phyloP scores from a whole-genome alignment of 108 stramenopile genomes.

The Licmophora abbreviata region DNA sequence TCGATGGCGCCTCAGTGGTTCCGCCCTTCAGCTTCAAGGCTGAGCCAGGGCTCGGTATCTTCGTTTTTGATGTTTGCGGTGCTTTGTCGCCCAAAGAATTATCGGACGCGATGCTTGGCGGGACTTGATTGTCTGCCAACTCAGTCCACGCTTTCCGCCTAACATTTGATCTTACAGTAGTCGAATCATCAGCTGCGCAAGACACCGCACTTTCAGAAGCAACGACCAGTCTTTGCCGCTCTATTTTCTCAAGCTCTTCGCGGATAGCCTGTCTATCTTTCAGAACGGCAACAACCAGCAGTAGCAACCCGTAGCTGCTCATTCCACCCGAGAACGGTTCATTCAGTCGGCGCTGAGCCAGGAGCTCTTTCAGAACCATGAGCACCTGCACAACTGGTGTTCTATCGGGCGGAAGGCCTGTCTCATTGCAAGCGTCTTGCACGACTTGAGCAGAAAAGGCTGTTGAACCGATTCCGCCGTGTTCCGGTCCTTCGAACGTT shows the following conservation, averaged over 20 bases:
- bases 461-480: slow-evolving; percentile 90
- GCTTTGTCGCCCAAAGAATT: too few species aligned
- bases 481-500: slow-evolving; percentile 89
- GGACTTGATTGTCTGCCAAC: too few species aligned
- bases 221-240: slow-evolving; percentile 54
- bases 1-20: too few species aligned
- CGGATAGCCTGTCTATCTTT: slow-evolving; percentile 67
- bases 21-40: too few species aligned
- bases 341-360: slow-evolving; percentile 83
- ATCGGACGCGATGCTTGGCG: too few species aligned
- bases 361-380: slow-evolving; percentile 86
- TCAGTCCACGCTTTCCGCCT: too few species aligned
- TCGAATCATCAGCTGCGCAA: too few species aligned
- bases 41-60: too few species aligned
- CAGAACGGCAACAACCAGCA: slow-evolving; percentile 76
- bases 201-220: slow-evolving; percentile 11
- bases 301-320: slow-evolving; percentile 88
- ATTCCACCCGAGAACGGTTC: slow-evolving; percentile 95
- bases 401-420: slow-evolving; percentile 44
- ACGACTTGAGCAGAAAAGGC: slow-evolving; percentile 66
- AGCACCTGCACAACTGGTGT: slow-evolving; percentile 73
- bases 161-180: too few species aligned
- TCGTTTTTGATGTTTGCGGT: too few species aligned
- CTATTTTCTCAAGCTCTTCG: slow-evolving; percentile 59
- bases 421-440: slow-evolving; percentile 66